A percentile compares a stretch with the other conserved stretches of the same genome.
These are phyloP conservation scores for Nectriaceae sp. DNA, from an alignment of 2,329 filamentous ascomycete genomes.

Conservation along the genomic window DNA sequence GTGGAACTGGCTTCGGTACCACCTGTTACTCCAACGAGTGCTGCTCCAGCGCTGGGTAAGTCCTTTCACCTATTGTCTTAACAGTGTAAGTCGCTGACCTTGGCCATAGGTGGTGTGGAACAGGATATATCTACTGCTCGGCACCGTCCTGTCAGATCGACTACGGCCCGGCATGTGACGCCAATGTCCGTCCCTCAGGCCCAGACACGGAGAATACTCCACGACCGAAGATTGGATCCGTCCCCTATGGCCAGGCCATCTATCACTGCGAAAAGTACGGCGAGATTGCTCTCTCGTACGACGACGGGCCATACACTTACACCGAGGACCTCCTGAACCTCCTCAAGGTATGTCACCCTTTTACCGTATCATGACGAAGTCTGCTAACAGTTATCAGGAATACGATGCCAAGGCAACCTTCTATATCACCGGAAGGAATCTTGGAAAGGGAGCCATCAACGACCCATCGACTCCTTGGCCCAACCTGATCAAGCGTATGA, in stretches of 20 bases:
- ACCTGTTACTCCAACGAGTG: constrained; percentile 39
- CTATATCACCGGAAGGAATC: constrained; percentile 38
- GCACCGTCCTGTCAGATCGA: constrained; percentile 63
- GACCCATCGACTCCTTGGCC: constrained; percentile 37
- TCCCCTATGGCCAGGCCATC: constrained; percentile 59
- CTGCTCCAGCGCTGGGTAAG: constrained; percentile 46
- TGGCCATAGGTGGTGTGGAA: constrained; percentile 54
- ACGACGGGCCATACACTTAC: constrained; percentile 47
- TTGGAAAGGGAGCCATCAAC: constrained; percentile 46
- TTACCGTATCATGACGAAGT: accelerated
- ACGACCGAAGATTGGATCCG: constrained; percentile 53
- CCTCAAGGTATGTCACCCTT: constrained; percentile 24
- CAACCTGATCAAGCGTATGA: constrained; percentile 45
- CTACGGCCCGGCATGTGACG: constrained; percentile 63
- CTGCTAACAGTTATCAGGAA: constrained; percentile 18
- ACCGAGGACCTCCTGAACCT: constrained; percentile 44
- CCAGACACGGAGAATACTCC: constrained; percentile 54
- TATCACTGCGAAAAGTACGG: constrained; percentile 36
- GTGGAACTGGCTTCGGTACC: constrained; percentile 38
- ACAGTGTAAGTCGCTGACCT: neutral
- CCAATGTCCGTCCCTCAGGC: constrained; percentile 53
- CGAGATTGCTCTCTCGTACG: constrained; percentile 46
- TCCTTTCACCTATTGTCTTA: constrained; percentile 4
- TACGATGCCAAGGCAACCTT: constrained; percentile 42
- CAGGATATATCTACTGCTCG: constrained; percentile 56